Conservation (phyloP, 2,329 filamentous ascomycete species). For the Aspergillus pseudotamarii region DNA sequence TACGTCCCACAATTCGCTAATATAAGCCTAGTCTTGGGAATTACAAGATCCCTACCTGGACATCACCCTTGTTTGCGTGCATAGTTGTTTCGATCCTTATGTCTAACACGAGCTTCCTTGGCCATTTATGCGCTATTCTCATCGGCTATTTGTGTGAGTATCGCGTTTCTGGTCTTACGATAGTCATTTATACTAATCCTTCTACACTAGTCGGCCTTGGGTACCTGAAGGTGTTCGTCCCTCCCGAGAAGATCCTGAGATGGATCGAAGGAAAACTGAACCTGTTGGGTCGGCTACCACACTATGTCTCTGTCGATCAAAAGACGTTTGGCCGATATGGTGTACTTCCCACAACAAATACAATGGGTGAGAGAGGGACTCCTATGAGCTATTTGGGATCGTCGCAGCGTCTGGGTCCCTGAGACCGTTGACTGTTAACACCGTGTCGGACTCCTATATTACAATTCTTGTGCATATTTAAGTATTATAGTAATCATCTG, state of each 20-base stretch:
- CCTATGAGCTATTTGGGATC: conserved; percentile 63
- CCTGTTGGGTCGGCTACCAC: conserved; percentile 77
- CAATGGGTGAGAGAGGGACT: conserved; percentile 37
- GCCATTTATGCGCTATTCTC: conserved; percentile 80
- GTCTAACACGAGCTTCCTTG: conserved; percentile 79
- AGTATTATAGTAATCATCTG: conserved; percentile 13
- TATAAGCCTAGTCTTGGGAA: conserved; percentile 53
- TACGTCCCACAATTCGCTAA: conserved; percentile 16
- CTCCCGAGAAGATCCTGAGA: conserved; percentile 82
- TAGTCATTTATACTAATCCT: conserved; percentile 9
- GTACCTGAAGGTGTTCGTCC: conserved; percentile 85
- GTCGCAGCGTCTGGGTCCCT: conserved; percentile 71
- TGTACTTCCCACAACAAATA: conserved; percentile 67
- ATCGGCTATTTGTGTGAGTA: conserved; percentile 83
- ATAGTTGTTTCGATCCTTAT: conserved; percentile 76
- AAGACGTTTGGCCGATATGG: conserved; percentile 95
- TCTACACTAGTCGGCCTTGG: conserved; percentile 70
- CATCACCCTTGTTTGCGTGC: conserved; percentile 76
- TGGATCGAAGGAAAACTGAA: conserved; percentile 90
- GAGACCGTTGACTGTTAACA: conserved; percentile 29
- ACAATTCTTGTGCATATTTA: conserved; percentile 37
- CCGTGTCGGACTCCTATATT: conserved; percentile 5
- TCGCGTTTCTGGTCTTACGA: neutral
- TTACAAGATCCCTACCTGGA: conserved; percentile 86
- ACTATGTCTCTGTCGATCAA: conserved; percentile 93